Conservation (phyloP, 1,139 yeast species). For the Lodderomyces theae region DNA sequence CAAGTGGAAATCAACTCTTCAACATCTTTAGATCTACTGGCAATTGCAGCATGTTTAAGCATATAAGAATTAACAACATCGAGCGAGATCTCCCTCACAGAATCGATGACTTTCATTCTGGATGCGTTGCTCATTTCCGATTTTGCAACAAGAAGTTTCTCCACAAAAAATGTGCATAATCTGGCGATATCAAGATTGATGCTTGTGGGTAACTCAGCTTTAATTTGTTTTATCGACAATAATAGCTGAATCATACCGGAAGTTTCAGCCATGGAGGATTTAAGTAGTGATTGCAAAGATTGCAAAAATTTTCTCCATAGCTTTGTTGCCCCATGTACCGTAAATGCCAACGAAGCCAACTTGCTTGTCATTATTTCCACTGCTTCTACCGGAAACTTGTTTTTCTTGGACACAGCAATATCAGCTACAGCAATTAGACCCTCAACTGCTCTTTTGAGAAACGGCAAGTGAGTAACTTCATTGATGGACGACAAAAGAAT, state of each 20-base stretch:
- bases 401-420: background rate
- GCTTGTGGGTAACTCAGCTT: background rate
- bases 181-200: background rate
- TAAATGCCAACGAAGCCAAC: constrained; percentile 2
- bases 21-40: too few species aligned
- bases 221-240: background rate
- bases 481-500: constrained; percentile 26
- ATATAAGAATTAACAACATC: background rate
- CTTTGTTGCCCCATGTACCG: constrained; percentile 19
- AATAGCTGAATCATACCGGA: constrained; percentile 1
- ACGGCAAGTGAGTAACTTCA: constrained; percentile 24
- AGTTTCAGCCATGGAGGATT: background rate
- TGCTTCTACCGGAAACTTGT: constrained; percentile 22
- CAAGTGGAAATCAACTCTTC: constrained; percentile 24
- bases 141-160: background rate
- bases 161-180: background rate
- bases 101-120: background rate
- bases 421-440: background rate
- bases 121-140: background rate
- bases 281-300: background rate
- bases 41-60: background rate
- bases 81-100: background rate
- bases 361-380: constrained; percentile 12
- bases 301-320: constrained; percentile 15
- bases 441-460: constrained; percentile 17